phyloP scores from a whole-genome alignment of 306 rosid species.

The Canavalia gladiata region DNA sequence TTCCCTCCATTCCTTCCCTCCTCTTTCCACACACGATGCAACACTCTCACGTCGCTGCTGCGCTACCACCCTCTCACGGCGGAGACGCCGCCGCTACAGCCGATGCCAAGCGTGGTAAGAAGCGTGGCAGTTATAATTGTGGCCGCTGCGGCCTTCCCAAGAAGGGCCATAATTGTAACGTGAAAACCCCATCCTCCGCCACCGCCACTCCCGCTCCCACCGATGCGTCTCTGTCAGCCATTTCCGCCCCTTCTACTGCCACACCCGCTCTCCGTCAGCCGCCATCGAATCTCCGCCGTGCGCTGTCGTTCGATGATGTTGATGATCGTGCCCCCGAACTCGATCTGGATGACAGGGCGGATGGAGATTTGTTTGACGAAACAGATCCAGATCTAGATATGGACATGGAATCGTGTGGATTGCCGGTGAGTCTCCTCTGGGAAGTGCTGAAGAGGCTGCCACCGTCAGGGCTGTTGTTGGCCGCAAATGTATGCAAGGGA shows the following conservation, averaged over 20 bases:
- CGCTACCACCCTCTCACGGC: constrained; percentile 26
- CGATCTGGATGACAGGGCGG: constrained; percentile 38
- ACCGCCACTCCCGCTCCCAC: constrained; percentile 36
- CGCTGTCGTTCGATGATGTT: constrained; percentile 79
- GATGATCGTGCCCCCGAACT: constrained; percentile 44
- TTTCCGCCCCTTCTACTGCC: constrained; percentile 50
- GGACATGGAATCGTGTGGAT: constrained; percentile 59
- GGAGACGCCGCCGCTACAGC: constrained; percentile 32
- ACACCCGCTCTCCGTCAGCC: constrained; percentile 51
- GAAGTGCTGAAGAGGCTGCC: constrained; percentile 84
- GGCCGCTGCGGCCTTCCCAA: constrained; percentile 93
- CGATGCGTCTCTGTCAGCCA: constrained; percentile 48
- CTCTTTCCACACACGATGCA: constrained; percentile 49
- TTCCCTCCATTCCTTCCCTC: not conserved
- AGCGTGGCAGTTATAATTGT: constrained; percentile 87
- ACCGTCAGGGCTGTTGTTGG: constrained; percentile 75
- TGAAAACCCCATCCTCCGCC: constrained; percentile 39
- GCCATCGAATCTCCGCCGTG: constrained; percentile 72
- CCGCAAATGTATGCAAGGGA: constrained; percentile 83
- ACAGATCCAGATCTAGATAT: constrained; percentile 48
- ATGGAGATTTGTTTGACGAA: constrained; percentile 42
- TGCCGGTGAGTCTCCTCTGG: constrained; percentile 75
- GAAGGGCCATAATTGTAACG: constrained; percentile 80
- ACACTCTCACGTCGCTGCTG: constrained; percentile 46
- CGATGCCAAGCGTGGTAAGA: constrained; percentile 61